These are phyloP conservation scores for Rhynchospora pubera DNA, from an alignment of 176 grass and related monocot genomes.

Conservation along the genomic window DNA sequence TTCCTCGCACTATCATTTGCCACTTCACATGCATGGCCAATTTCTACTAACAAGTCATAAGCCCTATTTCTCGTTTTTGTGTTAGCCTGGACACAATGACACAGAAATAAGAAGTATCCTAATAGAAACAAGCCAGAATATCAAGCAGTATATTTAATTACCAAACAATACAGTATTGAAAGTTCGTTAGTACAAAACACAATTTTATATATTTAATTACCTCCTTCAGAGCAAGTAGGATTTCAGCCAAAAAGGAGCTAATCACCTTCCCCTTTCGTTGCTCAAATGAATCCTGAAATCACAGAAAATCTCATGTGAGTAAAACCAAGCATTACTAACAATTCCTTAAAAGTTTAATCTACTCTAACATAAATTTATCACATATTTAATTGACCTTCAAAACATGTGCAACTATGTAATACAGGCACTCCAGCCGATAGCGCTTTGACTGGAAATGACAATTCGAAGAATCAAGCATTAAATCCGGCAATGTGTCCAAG, in stretches of 20 bases:
- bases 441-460: conserved; percentile 84
- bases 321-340: not conserved
- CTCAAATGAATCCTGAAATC: conserved; percentile 63
- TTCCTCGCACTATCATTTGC: conserved; percentile 45
- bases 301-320: not conserved
- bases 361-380: not conserved
- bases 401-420: conserved; percentile 68
- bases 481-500: conserved; percentile 49
- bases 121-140: too few species aligned
- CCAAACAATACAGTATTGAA: not conserved
- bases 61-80: conserved; percentile 89
- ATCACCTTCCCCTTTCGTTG: conserved; percentile 65
- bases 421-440: conserved; percentile 78
- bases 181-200: not conserved
- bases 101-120: conserved; percentile 7
- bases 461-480: conserved; percentile 62
- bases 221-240: conserved; percentile 84
- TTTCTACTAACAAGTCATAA: conserved; percentile 91
- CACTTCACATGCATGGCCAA: conserved; percentile 74
- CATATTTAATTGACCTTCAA: conserved; percentile 54
- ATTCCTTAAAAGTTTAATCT: not conserved
- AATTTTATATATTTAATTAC: conserved; percentile 29
- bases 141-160: too few species aligned
- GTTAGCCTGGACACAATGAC: conserved; percentile 67
- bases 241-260: conserved; percentile 89